Evolutionary conservation across 306 rosid genomes (phyloP).

Genomic region (Quercus variabilis): DNA sequence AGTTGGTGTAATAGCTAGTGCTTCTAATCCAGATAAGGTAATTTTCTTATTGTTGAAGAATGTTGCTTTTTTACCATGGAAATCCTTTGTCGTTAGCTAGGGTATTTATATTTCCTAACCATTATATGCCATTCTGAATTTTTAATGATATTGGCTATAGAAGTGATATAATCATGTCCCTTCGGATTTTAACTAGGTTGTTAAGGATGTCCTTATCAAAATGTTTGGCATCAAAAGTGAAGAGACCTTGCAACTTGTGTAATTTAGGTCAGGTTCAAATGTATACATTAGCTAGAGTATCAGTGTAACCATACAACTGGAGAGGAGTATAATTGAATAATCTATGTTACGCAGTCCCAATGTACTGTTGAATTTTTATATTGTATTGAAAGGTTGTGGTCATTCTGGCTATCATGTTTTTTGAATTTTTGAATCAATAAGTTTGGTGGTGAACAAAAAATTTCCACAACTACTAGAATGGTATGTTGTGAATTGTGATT

Average conservation of each 20-base stretch:
- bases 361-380: conserved; percentile 9
- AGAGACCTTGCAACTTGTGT: conserved; percentile 62
- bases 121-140: not conserved
- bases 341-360: conserved; percentile 6
- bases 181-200: conserved; percentile 47
- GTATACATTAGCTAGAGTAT: not conserved
- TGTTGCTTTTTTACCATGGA: not conserved
- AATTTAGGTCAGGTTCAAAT: conserved; percentile 17
- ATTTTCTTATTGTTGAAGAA: not conserved
- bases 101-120: not conserved
- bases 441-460: not conserved
- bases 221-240: conserved; percentile 77
- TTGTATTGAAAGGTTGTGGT: not conserved
- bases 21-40: conserved; percentile 99
- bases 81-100: not conserved
- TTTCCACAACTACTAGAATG: too few relatives aligned
- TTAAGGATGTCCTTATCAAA: conserved; percentile 79
- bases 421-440: not conserved
- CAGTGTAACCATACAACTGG: conserved; percentile 25
- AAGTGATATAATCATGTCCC: not conserved
- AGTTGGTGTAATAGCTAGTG: conserved; percentile 88
- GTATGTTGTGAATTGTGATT: too few relatives aligned
- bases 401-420: not conserved
- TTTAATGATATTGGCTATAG: not conserved
- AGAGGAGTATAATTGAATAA: not conserved